Percentiles rank a stretch among this genome's conserved stretches.
These are phyloP conservation scores for Ramichloridium luteum DNA, from an alignment of 2,329 filamentous ascomycete species.

Conservation along the genomic window DNA sequence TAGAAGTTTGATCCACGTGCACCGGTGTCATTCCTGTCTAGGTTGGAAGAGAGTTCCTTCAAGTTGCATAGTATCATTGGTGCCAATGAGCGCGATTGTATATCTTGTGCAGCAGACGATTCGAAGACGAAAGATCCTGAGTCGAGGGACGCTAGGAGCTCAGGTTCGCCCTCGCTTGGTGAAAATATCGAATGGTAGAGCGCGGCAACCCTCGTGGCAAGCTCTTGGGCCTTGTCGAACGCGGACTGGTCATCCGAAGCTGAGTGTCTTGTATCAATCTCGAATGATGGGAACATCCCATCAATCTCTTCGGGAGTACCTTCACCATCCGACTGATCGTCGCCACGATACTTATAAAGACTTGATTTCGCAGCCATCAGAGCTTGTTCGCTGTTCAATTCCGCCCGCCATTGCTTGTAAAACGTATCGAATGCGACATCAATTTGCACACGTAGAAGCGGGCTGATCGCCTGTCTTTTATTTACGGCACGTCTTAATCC, in stretches of 20 bases:
- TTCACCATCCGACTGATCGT: slow-evolving; percentile 63
- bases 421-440: slow-evolving; percentile 58
- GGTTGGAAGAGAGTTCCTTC: too few relatives aligned
- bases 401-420: slow-evolving; percentile 68
- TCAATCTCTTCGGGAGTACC: slow-evolving; percentile 62
- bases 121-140: too few relatives aligned
- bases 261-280: slow-evolving; percentile 40
- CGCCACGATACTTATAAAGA: slow-evolving; percentile 73
- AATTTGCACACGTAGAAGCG: slow-evolving; percentile 34
- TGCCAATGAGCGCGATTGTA: too few relatives aligned
- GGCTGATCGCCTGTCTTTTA: slow-evolving; percentile 6
- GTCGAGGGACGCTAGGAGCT: too few relatives aligned
- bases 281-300: slow-evolving; percentile 69
- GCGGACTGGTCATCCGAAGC: background rate
- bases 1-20: slow-evolving; percentile 86
- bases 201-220: slow-evolving; percentile 14
- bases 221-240: slow-evolving; percentile 12
- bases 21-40: too few relatives aligned
- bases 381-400: slow-evolving; percentile 63
- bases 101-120: too few relatives aligned
- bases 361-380: slow-evolving; percentile 61
- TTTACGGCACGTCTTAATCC: slow-evolving; percentile 10
- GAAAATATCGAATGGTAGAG: slow-evolving; percentile 14
- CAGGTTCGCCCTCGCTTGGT: too few relatives aligned
- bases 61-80: too few relatives aligned